Conservation (phyloP, 306 rosid species). For the Glycine tomentella region DNA sequence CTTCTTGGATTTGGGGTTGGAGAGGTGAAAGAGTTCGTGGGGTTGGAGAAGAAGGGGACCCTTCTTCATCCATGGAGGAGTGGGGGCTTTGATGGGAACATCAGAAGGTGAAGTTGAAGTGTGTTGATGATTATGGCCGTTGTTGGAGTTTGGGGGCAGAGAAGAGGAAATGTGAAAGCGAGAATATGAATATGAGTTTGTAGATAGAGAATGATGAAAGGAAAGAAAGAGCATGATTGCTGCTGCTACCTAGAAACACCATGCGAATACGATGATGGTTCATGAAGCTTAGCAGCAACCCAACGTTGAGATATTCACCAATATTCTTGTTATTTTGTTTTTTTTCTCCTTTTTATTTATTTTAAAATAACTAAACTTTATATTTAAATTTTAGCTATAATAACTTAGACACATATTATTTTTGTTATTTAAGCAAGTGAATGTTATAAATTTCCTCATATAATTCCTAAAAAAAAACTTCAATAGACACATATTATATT, state of each 20-base stretch:
- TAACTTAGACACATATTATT: too few species aligned
- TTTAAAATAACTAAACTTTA: too few species aligned
- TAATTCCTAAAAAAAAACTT: too few species aligned
- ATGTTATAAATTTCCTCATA: too few species aligned
- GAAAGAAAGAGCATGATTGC: slow-evolving; percentile 45
- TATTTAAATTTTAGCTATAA: too few species aligned
- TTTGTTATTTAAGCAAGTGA: too few species aligned
- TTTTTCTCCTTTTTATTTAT: too few species aligned
- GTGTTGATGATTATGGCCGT: background rate
- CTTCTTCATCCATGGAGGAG: slow-evolving; percentile 81
- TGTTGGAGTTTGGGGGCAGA: slow-evolving; percentile 43
- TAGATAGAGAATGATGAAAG: slow-evolving; percentile 44
- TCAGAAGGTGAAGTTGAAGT: slow-evolving; percentile 27
- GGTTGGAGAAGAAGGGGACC: slow-evolving; percentile 71
- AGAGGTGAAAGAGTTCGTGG: slow-evolving; percentile 55
- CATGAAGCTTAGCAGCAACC: slow-evolving; percentile 2
- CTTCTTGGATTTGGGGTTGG: slow-evolving; percentile 50
- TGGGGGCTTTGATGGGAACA: slow-evolving; percentile 58
- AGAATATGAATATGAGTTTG: slow-evolving; percentile 34
- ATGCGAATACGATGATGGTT: background rate
- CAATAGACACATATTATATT: too few species aligned
- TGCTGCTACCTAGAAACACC: background rate
- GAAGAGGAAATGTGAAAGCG: slow-evolving; percentile 53
- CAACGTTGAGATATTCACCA: background rate
- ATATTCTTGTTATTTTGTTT: too few species aligned